phyloP scores from a whole-genome alignment of 495 filamentous ascomycete species.

The Aeminium ludgeri region DNA sequence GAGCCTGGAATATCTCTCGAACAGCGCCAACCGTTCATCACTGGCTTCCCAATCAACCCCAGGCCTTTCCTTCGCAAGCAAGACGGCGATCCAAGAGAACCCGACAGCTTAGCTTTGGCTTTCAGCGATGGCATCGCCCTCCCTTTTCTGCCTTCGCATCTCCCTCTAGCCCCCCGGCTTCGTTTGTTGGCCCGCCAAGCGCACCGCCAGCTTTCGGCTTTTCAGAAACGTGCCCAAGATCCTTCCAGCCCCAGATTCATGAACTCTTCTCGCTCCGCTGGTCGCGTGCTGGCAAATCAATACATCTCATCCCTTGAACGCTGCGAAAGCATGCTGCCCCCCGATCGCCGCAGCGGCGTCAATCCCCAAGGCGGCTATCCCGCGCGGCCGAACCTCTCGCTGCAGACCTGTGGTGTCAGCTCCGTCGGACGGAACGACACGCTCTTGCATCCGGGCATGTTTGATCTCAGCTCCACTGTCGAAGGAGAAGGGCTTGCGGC shows the following conservation, averaged over 20 bases:
- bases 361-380: conserved; percentile 24
- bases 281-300: conserved; percentile 19
- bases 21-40: conserved; percentile 20
- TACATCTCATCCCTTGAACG: conserved; percentile 23
- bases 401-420: conserved; percentile 24
- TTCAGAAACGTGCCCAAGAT: conserved; percentile 20
- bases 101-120: conserved; percentile 24
- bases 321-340: conserved; percentile 12
- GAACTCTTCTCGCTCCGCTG: conserved; percentile 9
- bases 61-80: conserved; percentile 21
- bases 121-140: conserved; percentile 24
- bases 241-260: conserved; percentile 7
- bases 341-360: conserved; percentile 10
- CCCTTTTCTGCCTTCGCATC: conserved; percentile 20
- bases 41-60: conserved; percentile 26
- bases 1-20: conserved; percentile 15
- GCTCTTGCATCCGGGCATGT: conserved; percentile 15
- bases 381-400: conserved; percentile 12
- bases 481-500: conserved; percentile 10
- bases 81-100: conserved; percentile 1
- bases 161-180: conserved; percentile 18
- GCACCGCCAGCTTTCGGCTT: conserved; percentile 21
- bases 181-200: conserved; percentile 19
- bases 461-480: conserved; percentile 8
- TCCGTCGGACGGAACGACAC: conserved; percentile 18